Percentiles rank a stretch among this genome's conserved stretches.
Conservation (phyloP, 345 rosid species). For the Chamaenerion angustifolium region DNA sequence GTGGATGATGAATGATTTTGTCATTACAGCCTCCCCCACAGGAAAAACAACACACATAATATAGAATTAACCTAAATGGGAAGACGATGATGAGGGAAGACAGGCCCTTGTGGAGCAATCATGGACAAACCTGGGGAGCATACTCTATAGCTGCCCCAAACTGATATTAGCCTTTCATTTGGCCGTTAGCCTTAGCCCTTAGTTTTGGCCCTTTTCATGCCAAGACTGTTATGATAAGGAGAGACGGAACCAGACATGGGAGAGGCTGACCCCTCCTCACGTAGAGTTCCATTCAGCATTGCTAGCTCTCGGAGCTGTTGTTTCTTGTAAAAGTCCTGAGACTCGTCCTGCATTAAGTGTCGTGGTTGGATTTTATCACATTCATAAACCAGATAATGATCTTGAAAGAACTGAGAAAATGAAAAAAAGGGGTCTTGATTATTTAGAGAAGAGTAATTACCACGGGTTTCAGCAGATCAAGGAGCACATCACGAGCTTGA, state of each 20-base stretch:
- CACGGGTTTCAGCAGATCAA: constrained; percentile 82
- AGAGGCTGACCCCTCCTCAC: constrained; percentile 88
- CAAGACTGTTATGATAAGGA: constrained; percentile 76
- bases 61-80: too few relatives aligned
- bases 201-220: constrained; percentile 96
- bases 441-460: constrained; percentile 15
- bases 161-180: too few relatives aligned
- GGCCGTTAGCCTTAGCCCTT: constrained; percentile 50
- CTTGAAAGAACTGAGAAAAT: neutral
- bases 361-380: too few relatives aligned
- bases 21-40: too few relatives aligned
- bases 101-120: too few relatives aligned
- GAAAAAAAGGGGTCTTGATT: neutral
- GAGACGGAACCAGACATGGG: constrained; percentile 90
- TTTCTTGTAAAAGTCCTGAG: constrained; percentile 91
- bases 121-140: too few relatives aligned
- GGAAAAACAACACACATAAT: too few relatives aligned
- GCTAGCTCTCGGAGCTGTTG: constrained; percentile 95
- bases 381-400: too few relatives aligned
- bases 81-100: too few relatives aligned
- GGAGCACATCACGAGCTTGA: constrained; percentile 93
- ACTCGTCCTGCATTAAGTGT: constrained; percentile 45
- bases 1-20: too few relatives aligned
- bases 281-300: constrained; percentile 77
- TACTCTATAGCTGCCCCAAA: too few relatives aligned